Evolutionary conservation across 2,329 filamentous ascomycete genomes (phyloP).

Genomic region (Trichoderma cornu-damae): DNA sequence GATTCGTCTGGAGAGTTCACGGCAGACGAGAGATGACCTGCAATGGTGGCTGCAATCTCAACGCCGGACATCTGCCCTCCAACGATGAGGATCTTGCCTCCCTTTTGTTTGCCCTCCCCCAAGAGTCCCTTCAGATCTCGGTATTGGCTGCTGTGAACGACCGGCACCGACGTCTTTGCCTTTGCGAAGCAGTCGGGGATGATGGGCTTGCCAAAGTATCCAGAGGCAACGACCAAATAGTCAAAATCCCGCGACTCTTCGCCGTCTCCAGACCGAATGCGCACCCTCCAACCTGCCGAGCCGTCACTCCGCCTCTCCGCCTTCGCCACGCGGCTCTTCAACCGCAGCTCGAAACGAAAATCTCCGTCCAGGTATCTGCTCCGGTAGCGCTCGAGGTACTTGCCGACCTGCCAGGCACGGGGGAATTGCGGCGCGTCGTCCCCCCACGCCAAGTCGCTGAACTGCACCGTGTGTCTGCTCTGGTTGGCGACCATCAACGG

Average conservation of each 20-base stretch:
- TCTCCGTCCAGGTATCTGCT: conserved; percentile 49
- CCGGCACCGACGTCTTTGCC: conserved; percentile 38
- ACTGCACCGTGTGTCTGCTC: conserved; percentile 69
- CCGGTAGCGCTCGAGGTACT: conserved; percentile 63
- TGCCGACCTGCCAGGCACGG: conserved; percentile 69
- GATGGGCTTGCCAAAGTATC: conserved; percentile 64
- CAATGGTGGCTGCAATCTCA: conserved; percentile 69
- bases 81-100: conserved; percentile 64
- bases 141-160: conserved; percentile 66
- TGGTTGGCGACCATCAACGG: conserved; percentile 70
- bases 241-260: conserved; percentile 56
- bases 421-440: conserved; percentile 60
- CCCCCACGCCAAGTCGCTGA: conserved; percentile 68
- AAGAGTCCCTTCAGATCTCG: conserved; percentile 50
- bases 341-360: conserved; percentile 40
- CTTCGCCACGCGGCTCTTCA: conserved; percentile 44
- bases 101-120: conserved; percentile 32
- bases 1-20: conserved; percentile 46
- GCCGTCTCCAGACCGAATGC: conserved; percentile 31
- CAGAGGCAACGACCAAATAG: conserved; percentile 65
- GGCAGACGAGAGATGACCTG: conserved; percentile 63
- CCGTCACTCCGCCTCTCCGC: conserved; percentile 33
- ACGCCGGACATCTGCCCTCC: conserved; percentile 80
- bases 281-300: conserved; percentile 42
- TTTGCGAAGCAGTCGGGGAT: conserved; percentile 43